Evolutionary conservation across 805 yeast species (phyloP), one percentile per base, ranked within the genome.

Genomic region (Sugiyamaella americana): DNA sequence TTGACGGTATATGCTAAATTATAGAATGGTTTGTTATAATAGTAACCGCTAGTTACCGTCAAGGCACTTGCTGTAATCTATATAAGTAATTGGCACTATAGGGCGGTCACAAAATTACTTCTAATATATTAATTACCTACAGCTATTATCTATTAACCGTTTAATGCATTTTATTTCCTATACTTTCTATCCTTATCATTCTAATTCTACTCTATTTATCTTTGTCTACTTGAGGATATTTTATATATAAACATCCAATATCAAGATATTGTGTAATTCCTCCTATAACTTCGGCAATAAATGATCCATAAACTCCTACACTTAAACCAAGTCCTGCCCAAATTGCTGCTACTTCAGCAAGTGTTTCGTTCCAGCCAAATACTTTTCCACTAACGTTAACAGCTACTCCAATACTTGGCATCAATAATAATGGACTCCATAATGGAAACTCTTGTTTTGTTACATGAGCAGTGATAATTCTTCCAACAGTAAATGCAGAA

Each of bases 401-500:
- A 1, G 64, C 18, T 13, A 62, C 49, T 23, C 60, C 64, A 8
- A 67, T 34, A 26, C 74, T 54, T 58, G 86, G 88, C 2, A 67
- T 56, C 3, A 69, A 16, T 32, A 94, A 91, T 34, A 87, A 71
- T 32, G 78, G 71, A 71, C 80, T 78, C 38, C 73, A 55, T 63
- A 71, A 66, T 41, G 98, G 97, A 72, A 85, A 88, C 2, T 65
- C 60, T 61, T 85, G 95, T 43, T 75, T 67, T 0, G 96, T 86
- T 55, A 91, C 76, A 63, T 89, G 98, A 2, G 87, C 89, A 47
- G 83, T 72, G 58, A 89, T 89, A 52, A 89, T 87, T 61, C 93
- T 78, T 3, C 97, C 97, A n/a, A 91, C 97, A 2, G 79, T 71
- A 58, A 85, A 83, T 0, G 98, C 96, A 54, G 84, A 67, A 1